These are phyloP conservation scores for Juglanconis oblonga DNA, from an alignment of 2,329 filamentous ascomycete genomes.

Conservation along the genomic window DNA sequence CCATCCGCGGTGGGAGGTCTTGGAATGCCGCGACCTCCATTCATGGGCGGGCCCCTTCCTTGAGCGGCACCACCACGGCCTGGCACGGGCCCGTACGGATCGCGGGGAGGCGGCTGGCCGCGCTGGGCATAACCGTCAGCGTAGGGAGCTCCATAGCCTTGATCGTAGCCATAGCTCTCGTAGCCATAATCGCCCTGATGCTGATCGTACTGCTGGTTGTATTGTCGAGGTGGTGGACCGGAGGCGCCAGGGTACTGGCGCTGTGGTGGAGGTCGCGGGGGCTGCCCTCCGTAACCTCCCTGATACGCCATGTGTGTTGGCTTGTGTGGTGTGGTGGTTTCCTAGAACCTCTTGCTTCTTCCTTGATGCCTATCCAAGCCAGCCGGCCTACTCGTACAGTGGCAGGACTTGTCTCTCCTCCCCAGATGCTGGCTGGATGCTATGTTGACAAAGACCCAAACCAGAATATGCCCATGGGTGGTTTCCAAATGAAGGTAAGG, in stretches of 20 bases:
- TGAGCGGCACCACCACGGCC: constrained; percentile 32
- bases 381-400: neutral
- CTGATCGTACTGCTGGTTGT: constrained; percentile 42
- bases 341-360: neutral
- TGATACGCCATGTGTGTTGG: constrained; percentile 47
- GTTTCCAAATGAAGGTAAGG: neutral
- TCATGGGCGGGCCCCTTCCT: constrained; percentile 39
- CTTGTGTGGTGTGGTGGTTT: neutral
- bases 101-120: constrained; percentile 39
- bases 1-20: constrained; percentile 38
- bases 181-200: constrained; percentile 46
- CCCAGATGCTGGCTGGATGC: no score
- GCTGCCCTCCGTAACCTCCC: constrained; percentile 41
- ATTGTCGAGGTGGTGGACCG: constrained; percentile 30
- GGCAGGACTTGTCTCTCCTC: no score
- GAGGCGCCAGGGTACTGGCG: constrained; percentile 31
- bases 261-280: constrained; percentile 38
- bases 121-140: constrained; percentile 45
- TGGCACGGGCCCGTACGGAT: constrained; percentile 41
- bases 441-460: no score
- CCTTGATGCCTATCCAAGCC: neutral
- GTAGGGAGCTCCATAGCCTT: constrained; percentile 35
- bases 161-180: constrained; percentile 41
- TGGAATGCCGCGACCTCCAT: constrained; percentile 41
- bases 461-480: neutral